phyloP scores from a whole-genome alignment of 345 rosid species.

The Combretum micranthum region DNA sequence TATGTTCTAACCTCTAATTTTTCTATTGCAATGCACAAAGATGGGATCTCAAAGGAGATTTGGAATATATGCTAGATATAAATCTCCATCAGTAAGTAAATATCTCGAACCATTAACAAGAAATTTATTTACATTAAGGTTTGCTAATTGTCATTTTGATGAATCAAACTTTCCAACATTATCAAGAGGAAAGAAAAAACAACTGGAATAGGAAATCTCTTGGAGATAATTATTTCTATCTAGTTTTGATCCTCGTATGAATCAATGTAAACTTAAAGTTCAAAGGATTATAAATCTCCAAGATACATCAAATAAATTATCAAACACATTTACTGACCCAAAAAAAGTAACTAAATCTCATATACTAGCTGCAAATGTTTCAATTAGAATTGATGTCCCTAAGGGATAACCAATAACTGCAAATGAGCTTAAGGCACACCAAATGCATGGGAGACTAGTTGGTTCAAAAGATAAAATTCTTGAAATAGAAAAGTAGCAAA shows the following conservation, averaged over 20 bases:
- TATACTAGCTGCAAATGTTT: too few relatives aligned
- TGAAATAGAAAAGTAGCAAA: too few relatives aligned
- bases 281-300: background rate
- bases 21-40: background rate
- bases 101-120: background rate
- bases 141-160: background rate
- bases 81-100: background rate
- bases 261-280: constrained; percentile 8
- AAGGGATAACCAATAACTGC: too few relatives aligned
- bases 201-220: background rate
- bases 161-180: background rate
- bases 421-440: too few relatives aligned
- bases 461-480: too few relatives aligned
- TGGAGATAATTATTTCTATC: background rate
- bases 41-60: background rate
- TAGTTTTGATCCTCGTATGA: constrained; percentile 2
- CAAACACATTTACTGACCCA: background rate
- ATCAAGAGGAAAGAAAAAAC: background rate
- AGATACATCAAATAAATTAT: background rate
- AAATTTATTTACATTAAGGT: background rate
- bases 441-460: too few relatives aligned
- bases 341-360: too few relatives aligned
- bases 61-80: too few relatives aligned
- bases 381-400: too few relatives aligned
- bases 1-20: background rate